Evolutionary conservation across 495 filamentous ascomycete species (phyloP).

Genomic region (Talaromyces proteolyticus): DNA sequence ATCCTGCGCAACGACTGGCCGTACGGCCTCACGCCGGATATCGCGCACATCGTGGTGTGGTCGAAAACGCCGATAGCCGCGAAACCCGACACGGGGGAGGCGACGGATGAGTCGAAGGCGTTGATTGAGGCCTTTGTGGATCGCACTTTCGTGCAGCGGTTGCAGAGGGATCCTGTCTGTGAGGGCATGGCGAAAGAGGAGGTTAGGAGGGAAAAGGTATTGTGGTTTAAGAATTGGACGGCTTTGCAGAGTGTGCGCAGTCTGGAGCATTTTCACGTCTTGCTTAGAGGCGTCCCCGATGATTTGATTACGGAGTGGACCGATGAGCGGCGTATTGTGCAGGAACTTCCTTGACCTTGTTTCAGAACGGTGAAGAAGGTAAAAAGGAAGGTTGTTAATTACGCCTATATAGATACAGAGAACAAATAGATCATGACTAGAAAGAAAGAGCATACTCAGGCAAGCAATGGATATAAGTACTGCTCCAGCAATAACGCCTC

Average conservation of each 20-base stretch:
- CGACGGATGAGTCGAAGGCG: slow-evolving; percentile 60
- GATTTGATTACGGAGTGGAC: slow-evolving; percentile 59
- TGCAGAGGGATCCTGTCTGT: slow-evolving; percentile 31
- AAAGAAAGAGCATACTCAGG: not conserved
- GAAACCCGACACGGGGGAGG: slow-evolving; percentile 54
- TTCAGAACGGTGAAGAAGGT: not conserved
- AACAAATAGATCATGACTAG: not conserved
- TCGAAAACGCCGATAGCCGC: slow-evolving; percentile 47
- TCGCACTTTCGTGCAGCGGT: slow-evolving; percentile 53
- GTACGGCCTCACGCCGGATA: slow-evolving; percentile 66
- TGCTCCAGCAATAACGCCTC: no score
- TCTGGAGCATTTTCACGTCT: slow-evolving; percentile 72
- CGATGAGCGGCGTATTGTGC: slow-evolving; percentile 15
- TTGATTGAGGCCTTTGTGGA: slow-evolving; percentile 63
- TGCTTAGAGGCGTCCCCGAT: slow-evolving; percentile 57
- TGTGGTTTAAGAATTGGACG: slow-evolving; percentile 95
- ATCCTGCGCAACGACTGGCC: slow-evolving; percentile 90
- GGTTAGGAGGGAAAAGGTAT: slow-evolving; percentile 49
- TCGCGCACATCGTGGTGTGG: slow-evolving; percentile 60
- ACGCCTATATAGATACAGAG: not conserved
- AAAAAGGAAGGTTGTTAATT: not conserved
- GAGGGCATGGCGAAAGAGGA: slow-evolving; percentile 11
- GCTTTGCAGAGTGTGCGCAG: slow-evolving; percentile 80
- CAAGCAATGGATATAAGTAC: no score
- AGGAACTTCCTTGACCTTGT: not conserved